Base-by-base conservation (phyloP, 768 basidiomycete species). In the Harrya chromipes region DNA sequence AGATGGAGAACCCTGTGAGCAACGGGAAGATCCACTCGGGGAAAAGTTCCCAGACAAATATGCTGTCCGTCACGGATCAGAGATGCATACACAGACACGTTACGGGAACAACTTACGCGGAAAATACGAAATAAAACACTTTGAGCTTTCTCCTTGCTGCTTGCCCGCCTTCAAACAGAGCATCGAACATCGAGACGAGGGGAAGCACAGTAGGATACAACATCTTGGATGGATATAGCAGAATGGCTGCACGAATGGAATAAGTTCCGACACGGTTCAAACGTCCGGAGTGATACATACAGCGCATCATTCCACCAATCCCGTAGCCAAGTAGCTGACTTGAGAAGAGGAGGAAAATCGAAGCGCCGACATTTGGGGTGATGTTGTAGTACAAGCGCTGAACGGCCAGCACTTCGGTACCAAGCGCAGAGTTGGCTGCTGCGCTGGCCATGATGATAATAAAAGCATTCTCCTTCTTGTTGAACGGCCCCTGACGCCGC, bases 381-480 rank as follows among this genome's bases (percentile, higher is more conserved):
- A 79, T 72, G 36, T 79, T 72, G 48, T 82, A 82, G 57, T 72
- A 81, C 27, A 81, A 29, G 1, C 77, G 72, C 53, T 81, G 80
- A 9, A 80, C 79, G 4, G 79, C 78, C 24, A 81, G 63, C 11
- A 81, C 77, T 56, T 81, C 78, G 0, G 79, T 81, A 3, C 71
- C 80, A 23, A 81, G 72, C 1, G 80, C 80, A 0, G 76, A 74
- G 49, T 74, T 79, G 5, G 80, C 77, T 1, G 79, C 79, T 1
- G 80, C 77, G 49, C 75, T 74, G 23, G 79, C 60, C 80, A 81
- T 81, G 52, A 81, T 78, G 11, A 81, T 70, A 34, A 79, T 73
- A 49, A 81, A 78, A 0, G 78, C 77, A 62, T 79, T 78, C 59
- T 81, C 81, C 55, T 81, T 81, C 63, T 80, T 81, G 60, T 81